Base-by-base conservation (phyloP, 257 asterid genomes). In the Avicennia marina region DNA sequence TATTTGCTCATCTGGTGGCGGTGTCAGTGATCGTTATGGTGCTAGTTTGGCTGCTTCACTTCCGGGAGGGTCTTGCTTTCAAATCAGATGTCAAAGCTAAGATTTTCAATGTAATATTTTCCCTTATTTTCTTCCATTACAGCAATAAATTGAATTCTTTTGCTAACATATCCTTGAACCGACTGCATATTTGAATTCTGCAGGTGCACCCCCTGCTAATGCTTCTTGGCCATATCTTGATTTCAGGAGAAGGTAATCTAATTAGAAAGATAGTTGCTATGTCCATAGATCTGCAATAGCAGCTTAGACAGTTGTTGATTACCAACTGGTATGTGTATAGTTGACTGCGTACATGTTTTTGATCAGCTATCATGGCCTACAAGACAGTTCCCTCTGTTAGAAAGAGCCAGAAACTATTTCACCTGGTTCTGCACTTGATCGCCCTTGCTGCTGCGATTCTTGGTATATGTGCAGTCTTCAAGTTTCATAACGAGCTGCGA, bases 211-310 rank as follows among this genome's bases (percentile, higher is more conserved):
- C 85, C 7, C 41, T 81, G 19, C 70, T 81, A 7, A 81, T 81
- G 88, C 66, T 78, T 54, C 40, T 81, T 24, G 87, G 87, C 1
- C 75, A 72, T 50, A 33, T 81, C 42, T 45, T 81, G 51, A 18
- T 75, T 17, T 54, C 68, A 3, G 88, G 88, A 43, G 74, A 81
- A 81, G 88, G 88, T 81, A 65, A n/a, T n/a, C n/a, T n/a, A n/a
- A n/a, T n/a, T n/a, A n/a, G n/a, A n/a, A n/a, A n/a, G n/a, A n/a
- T n/a, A n/a, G n/a, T n/a, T n/a, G n/a, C n/a, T n/a, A n/a, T n/a
- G n/a, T n/a, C n/a, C n/a, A n/a, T n/a, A n/a, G n/a, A n/a, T n/a
- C n/a, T n/a, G n/a, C n/a, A n/a, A n/a, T n/a, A n/a, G n/a, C n/a
- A n/a, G n/a, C n/a, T n/a, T n/a, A n/a, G n/a, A n/a, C n/a, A n/a